A percentile compares a stretch with the other conserved stretches of the same genome.
Conservation (phyloP, 805 yeast species). For the Ogataea angusta region DNA sequence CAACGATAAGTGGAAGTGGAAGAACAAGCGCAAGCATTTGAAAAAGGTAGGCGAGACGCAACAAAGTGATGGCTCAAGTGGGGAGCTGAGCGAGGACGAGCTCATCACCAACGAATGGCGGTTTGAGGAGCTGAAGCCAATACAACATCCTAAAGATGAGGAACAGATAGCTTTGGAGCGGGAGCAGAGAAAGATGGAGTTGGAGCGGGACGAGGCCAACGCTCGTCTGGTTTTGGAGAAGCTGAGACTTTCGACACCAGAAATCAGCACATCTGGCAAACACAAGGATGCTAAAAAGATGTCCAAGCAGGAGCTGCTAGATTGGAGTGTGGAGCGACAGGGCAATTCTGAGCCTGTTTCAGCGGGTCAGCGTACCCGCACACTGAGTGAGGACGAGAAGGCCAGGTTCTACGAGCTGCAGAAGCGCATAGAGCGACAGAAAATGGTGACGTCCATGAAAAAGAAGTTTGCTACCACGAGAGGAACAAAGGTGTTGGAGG, state of each 20-base stretch:
- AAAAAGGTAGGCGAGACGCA: conserved; percentile 38
- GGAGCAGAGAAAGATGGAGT: conserved; percentile 9
- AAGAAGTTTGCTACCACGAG: conserved; percentile 7
- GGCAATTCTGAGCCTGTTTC: neutral
- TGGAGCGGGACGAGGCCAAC: conserved; percentile 12
- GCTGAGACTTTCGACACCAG: conserved; percentile 5
- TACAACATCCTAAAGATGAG: conserved; percentile 13
- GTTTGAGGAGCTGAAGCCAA: conserved; percentile 17
- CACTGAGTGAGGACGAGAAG: conserved; percentile 22
- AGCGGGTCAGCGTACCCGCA: neutral
- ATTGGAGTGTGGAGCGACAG: conserved; percentile 10
- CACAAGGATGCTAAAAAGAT: conserved; percentile 10
- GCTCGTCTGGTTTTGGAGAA: conserved; percentile 10
- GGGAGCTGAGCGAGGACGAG: conserved; percentile 9
- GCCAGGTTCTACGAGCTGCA: conserved; percentile 22
- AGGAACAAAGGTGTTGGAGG: conserved; percentile 15
- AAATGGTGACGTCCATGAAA: conserved; percentile 15
- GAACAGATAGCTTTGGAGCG: conserved; percentile 11
- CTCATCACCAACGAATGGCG: conserved; percentile 29
- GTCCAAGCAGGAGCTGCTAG: conserved; percentile 14
- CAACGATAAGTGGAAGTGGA: conserved; percentile 50
- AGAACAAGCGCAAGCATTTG: conserved; percentile 40
- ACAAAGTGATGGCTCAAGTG: neutral
- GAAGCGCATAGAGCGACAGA: conserved; percentile 22
- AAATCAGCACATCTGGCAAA: conserved; percentile 5